phyloP scores from a whole-genome alignment of 148 eudicot species.

The Rhododendron griersonianum region DNA sequence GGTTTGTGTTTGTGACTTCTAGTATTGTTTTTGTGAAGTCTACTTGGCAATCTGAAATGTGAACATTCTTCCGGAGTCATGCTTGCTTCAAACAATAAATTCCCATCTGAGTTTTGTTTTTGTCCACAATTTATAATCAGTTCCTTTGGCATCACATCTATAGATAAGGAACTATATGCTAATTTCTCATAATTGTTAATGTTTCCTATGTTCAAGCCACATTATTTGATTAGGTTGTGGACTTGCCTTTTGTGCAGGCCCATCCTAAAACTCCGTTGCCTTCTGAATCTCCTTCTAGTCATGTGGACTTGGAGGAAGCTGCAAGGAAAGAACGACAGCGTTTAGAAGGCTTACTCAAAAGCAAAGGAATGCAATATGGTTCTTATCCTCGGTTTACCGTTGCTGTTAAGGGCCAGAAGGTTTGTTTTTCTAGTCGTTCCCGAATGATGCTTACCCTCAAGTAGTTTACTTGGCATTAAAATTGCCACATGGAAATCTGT shows the following conservation, averaged over 20 bases:
- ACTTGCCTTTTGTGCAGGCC: constrained; percentile 31
- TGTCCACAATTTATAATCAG: neutral
- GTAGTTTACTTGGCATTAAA: neutral
- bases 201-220: neutral
- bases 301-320: constrained; percentile 59
- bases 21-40: neutral
- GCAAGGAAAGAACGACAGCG: constrained; percentile 73
- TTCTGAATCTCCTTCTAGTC: constrained; percentile 44
- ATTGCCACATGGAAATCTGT: neutral
- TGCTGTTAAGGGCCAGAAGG: constrained; percentile 93
- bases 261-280: constrained; percentile 38
- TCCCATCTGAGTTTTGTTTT: neutral
- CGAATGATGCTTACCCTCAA: neutral
- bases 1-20: constrained; percentile 34
- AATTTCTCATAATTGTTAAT: neutral
- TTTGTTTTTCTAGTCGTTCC: constrained; percentile 9
- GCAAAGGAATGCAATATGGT: constrained; percentile 71
- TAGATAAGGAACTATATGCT: neutral
- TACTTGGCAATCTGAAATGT: neutral
- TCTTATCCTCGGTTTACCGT: constrained; percentile 79
- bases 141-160: neutral
- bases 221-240: constrained; percentile 4
- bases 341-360: constrained; percentile 67
- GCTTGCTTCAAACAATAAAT: neutral
- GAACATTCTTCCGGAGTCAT: neutral